Evolutionary conservation across 768 basidiomycete species (phyloP), one percentile per base, ranked within the genome.

Genomic region (Tephrocybe rancida): DNA sequence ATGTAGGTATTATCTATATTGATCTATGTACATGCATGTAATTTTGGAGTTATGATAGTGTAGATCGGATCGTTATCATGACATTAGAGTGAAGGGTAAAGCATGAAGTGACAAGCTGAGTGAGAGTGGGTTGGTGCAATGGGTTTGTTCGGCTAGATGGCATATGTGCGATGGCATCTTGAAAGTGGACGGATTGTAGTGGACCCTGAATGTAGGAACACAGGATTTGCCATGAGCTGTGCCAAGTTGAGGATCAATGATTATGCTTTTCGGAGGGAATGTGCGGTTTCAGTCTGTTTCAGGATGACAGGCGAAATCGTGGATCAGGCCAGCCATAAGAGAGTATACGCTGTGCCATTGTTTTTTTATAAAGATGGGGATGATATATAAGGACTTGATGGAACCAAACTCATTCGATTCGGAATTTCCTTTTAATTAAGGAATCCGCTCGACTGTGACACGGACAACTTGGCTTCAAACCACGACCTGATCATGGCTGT

Each of bases 401-500:
- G 46, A 54, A 37, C 14, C 22, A 26, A 42, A 32, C 37, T 64
- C 13, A 13, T 32, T 65, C 64, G 50, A 63, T 65, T 62, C 43
- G 56, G 64, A 63, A 65, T n/a, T 57, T 65, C 58, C 54, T 55
- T 61, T 65, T 65, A 60, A 65, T 63, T 63, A 60, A 59, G 59
- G 57, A 35, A 41, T 35, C 34, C 29, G 32, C 42, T 38, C 45
- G 45, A 18, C 39, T 39, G 52, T 57, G 55, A 50, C 56, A 57
- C 52, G 42, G 53, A 52, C 56, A 58, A 58, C 56, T 32, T 44
- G 55, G 47, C 18, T 59, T 43, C 50, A 22, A 51, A 26, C 55
- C 51, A 41, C 55, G 44, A 24, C 39, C 53, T n/a, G n/a, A 24
- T 29, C 44, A 79, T 79, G 78, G 74, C 79, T 57, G 64, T 69